Evolutionary conservation across 768 basidiomycete species (phyloP), one percentile per base, ranked within the genome.

Genomic region (Cyathus striatus): DNA sequence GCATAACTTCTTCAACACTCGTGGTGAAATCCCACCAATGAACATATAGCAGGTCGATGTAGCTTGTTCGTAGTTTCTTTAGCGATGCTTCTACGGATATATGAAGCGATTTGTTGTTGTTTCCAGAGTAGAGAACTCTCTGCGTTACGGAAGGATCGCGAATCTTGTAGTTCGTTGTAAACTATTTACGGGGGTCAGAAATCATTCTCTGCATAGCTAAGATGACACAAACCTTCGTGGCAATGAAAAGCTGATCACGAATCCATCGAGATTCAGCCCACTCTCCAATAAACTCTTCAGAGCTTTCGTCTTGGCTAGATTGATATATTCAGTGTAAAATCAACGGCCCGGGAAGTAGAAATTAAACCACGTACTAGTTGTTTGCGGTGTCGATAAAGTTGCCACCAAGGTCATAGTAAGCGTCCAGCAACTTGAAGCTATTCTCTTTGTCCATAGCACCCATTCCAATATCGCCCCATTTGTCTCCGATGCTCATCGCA

Each of bases 1-100:
- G 66, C 77, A 82, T 78, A 32, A 81, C 59, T 56, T 83, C 79
- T 51, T 75, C 71, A 38, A 81, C 62, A 9, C 66, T 59, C 16
- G 72, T 74, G 5, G 62, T 54, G 43, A 62, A 75, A 51, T 80
- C 78, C 77, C 76, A 75, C 59, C 62, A 70, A 40, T 73, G 69
- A 30, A 30, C 9, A 30, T 30, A 30, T n/a, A 30, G n/a, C n/a
- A 30, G 27, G n/a, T 30, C 27, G 27, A 72, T 64, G 40, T 70
- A 71, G 3, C 49, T 49, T 1, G 67, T 71, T 35, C 65, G 55
- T 2, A 76, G 58, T 49, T 66, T 70, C 52, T 65, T 65, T 44
- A 75, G 55, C 6, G 67, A 69, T 3, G 50, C 66, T 18, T 59
- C 51, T 12, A 73, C 59, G 17, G 63, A 64, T 37, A 65, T 30